Percentiles rank a stretch among this genome's conserved stretches.
Evolutionary conservation across 352 stramenopile species (phyloP).

Genomic region (Phytophthora pseudosyringae): DNA sequence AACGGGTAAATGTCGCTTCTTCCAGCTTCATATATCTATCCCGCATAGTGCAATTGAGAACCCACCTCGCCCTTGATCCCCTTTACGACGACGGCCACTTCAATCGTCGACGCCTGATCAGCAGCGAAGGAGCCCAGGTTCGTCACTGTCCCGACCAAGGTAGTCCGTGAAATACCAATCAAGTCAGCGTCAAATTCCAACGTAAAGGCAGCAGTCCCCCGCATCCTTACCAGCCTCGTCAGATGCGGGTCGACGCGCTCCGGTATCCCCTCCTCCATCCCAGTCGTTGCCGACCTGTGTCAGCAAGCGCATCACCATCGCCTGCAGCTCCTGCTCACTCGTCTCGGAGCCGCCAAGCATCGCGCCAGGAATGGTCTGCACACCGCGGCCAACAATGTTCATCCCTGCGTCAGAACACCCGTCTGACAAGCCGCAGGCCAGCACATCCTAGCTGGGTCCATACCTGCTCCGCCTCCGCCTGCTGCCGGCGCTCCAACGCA

Average conservation of each 20-base stretch:
- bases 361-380: constrained; percentile 6
- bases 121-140: constrained; percentile 67
- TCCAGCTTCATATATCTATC: neutral
- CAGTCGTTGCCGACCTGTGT: constrained; percentile 37
- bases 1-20: neutral
- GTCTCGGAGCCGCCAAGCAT: constrained; percentile 7
- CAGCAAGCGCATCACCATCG: constrained; percentile 54
- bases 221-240: constrained; percentile 49
- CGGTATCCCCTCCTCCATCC: constrained; percentile 37
- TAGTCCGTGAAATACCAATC: neutral
- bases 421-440: neutral
- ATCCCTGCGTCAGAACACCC: neutral
- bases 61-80: constrained; percentile 79
- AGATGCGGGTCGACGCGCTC: constrained; percentile 49
- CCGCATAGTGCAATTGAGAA: neutral
- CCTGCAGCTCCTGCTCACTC: constrained; percentile 48
- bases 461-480: constrained; percentile 12
- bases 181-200: constrained; percentile 4
- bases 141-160: constrained; percentile 38
- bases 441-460: too few species aligned
- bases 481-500: constrained; percentile 44
- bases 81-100: constrained; percentile 67
- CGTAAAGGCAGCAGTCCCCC: constrained; percentile 1
- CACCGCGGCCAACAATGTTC: neutral
- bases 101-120: constrained; percentile 76